Percentiles rank a stretch among this genome's conserved stretches.
Evolutionary conservation across 495 filamentous ascomycete genomes (phyloP).

Genomic region (Barbatosphaeria neglecta): DNA sequence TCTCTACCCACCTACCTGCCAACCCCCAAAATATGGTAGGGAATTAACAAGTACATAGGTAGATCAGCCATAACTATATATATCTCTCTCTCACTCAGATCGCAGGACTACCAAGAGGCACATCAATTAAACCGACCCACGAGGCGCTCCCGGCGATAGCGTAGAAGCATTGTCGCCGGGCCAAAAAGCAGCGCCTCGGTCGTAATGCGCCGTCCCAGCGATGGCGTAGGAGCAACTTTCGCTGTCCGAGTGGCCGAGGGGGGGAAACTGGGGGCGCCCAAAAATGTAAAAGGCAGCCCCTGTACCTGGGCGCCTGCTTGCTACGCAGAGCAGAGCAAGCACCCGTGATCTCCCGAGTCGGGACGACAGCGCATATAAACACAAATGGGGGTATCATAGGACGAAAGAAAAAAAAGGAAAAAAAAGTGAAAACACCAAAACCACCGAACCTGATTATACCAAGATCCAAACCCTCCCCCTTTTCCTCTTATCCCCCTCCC

Average conservation of each 20-base stretch:
- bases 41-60: too few relatives aligned
- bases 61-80: background rate
- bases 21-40: too few relatives aligned
- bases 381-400: constrained; percentile 47
- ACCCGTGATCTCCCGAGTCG: constrained; percentile 9
- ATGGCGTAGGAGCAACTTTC: constrained; percentile 48
- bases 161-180: constrained; percentile 40
- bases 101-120: constrained; percentile 1
- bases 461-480: background rate
- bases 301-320: too few relatives aligned
- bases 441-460: constrained; percentile 5
- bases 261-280: too few relatives aligned
- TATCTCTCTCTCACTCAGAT: background rate
- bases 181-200: constrained; percentile 31
- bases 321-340: constrained; percentile 6
- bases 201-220: constrained; percentile 45
- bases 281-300: too few relatives aligned
- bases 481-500: constrained; percentile 15
- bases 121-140: constrained; percentile 35
- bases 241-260: too few relatives aligned
- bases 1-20: too few relatives aligned
- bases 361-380: constrained; percentile 40
- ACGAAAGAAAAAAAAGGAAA: constrained; percentile 8
- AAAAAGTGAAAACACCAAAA: constrained; percentile 3
- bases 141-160: constrained; percentile 44